phyloP scores from a whole-genome alignment of 2,329 filamentous ascomycete genomes.

The Penicillium decumbens region DNA sequence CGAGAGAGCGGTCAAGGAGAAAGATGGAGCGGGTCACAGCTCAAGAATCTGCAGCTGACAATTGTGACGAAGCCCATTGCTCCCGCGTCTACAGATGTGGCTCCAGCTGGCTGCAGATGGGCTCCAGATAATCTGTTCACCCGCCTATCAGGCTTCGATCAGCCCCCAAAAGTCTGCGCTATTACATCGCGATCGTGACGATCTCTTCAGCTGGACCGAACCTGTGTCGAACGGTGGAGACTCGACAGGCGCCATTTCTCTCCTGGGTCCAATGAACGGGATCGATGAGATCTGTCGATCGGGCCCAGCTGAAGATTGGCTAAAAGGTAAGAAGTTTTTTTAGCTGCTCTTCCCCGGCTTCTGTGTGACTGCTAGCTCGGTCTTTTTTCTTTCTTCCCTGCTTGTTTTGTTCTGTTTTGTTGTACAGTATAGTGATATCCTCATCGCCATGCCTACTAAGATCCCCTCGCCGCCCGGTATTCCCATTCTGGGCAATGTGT shows the following conservation, averaged over 20 bases:
- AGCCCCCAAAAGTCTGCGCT: conserved; percentile 21
- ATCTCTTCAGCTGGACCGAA: conserved; percentile 21
- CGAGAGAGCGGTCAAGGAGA: conserved; percentile 11
- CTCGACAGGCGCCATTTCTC: conserved; percentile 8
- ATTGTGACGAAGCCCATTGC: conserved; percentile 21
- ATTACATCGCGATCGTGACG: conserved; percentile 25
- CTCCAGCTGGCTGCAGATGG: conserved; percentile 16
- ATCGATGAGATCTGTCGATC: conserved; percentile 20
- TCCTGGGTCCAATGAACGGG: conserved; percentile 8
- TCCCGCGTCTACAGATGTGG: conserved; percentile 4
- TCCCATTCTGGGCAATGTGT: conserved; percentile 51
- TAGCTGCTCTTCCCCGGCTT: conserved; percentile 7
- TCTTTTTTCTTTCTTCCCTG: background rate
- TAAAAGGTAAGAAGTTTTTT: conserved; percentile 10
- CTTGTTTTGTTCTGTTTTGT: background rate
- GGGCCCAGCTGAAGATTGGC: conserved; percentile 17
- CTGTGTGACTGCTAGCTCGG: background rate
- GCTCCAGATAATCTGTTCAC: conserved; percentile 9
- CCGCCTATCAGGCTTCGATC: conserved; percentile 17
- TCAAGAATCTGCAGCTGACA: conserved; percentile 18
- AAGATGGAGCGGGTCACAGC: background rate
- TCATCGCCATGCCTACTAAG: conserved; percentile 40
- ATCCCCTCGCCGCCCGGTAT: conserved; percentile 51
- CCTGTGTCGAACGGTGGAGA: conserved; percentile 21
- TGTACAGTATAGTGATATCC: conserved; percentile 12